These are phyloP conservation scores for Fusarium sp. DNA, from an alignment of 2,329 filamentous ascomycete genomes.

Conservation along the genomic window DNA sequence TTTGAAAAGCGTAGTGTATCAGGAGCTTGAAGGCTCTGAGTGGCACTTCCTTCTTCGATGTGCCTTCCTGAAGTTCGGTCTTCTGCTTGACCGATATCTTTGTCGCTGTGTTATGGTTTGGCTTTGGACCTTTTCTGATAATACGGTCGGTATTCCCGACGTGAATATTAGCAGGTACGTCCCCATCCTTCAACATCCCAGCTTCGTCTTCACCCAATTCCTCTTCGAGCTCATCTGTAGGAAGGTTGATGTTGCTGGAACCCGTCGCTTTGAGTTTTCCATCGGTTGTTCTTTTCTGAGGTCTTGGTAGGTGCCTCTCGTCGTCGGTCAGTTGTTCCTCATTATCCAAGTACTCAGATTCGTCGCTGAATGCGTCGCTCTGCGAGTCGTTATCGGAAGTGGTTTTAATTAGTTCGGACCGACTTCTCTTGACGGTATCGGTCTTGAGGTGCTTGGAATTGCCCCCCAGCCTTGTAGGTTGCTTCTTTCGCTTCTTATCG, in stretches of 20 bases:
- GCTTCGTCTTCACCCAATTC: background rate
- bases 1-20: too few relatives aligned
- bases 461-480: background rate
- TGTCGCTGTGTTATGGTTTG: accelerated
- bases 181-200: background rate
- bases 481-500: background rate
- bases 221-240: background rate
- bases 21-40: too few relatives aligned
- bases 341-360: background rate
- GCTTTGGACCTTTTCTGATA: background rate
- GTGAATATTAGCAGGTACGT: background rate
- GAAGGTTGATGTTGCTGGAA: too few relatives aligned
- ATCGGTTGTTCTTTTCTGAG: background rate
- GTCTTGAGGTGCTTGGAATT: accelerated
- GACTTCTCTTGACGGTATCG: background rate
- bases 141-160: background rate
- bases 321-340: background rate
- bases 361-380: background rate
- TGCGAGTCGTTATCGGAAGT: background rate
- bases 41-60: background rate
- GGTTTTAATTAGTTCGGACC: accelerated
- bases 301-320: background rate
- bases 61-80: background rate
- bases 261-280: background rate
- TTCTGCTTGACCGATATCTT: background rate